Percentiles rank a stretch among this genome's conserved stretches.
Conservation (phyloP, 1,139 yeast species). For the Debaryomycetaceae sp. region DNA sequence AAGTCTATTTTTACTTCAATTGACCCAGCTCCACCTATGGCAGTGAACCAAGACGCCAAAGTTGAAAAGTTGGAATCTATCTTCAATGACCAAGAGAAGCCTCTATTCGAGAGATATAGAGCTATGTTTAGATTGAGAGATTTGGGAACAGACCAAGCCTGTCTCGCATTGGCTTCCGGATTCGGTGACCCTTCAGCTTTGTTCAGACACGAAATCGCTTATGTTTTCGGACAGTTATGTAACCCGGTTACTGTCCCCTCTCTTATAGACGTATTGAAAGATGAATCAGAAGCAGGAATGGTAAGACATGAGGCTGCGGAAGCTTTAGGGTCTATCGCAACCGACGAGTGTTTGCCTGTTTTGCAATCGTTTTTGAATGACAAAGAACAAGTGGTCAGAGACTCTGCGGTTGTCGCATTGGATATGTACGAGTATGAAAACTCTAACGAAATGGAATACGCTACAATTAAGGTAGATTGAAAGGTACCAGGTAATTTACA, state of each 20-base stretch:
- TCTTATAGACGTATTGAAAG: slow-evolving; percentile 73
- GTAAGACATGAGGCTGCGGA: slow-evolving; percentile 99
- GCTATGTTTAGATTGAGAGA: slow-evolving; percentile 98
- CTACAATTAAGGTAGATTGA: slow-evolving; percentile 31
- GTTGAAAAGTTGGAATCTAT: slow-evolving; percentile 63
- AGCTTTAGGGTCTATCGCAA: slow-evolving; percentile 94
- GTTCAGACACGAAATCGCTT: slow-evolving; percentile 96
- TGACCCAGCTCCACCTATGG: slow-evolving; percentile 98
- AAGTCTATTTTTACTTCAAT: slow-evolving; percentile 78
- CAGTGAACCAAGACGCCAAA: slow-evolving; percentile 53
- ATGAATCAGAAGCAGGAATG: slow-evolving; percentile 88
- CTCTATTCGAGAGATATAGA: slow-evolving; percentile 91
- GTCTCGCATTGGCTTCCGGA: slow-evolving; percentile 87
- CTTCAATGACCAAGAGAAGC: slow-evolving; percentile 70
- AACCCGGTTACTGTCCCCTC: slow-evolving; percentile 92
- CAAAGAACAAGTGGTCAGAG: slow-evolving; percentile 85
- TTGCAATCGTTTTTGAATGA: slow-evolving; percentile 77
- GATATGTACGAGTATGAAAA: slow-evolving; percentile 98
- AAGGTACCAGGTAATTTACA: background rate
- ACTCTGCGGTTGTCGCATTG: slow-evolving; percentile 92
- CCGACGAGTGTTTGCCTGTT: slow-evolving; percentile 92
- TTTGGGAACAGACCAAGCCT: slow-evolving; percentile 89
- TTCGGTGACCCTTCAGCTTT: slow-evolving; percentile 88
- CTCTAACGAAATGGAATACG: slow-evolving; percentile 80
- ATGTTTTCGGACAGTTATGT: slow-evolving; percentile 95